A percentile compares a stretch with the other conserved stretches of the same genome.
Evolutionary conservation across 768 basidiomycete species (phyloP).

Genomic region (Lentinula boryana): DNA sequence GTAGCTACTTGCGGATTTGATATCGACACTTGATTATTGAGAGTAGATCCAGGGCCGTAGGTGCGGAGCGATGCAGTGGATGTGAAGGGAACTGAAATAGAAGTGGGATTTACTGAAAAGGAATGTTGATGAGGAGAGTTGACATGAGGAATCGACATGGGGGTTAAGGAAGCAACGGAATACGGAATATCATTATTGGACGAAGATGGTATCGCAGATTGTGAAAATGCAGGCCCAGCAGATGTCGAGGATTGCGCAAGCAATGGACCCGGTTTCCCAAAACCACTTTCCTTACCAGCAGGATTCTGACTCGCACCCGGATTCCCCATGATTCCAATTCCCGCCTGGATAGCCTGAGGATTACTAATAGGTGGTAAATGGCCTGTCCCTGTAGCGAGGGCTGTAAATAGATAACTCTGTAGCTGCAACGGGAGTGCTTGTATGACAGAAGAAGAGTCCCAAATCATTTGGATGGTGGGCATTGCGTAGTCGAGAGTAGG

Average conservation of each 20-base stretch:
- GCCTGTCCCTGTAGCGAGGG: background rate
- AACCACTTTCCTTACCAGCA: background rate
- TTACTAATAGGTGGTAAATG: background rate
- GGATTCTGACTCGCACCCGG: background rate
- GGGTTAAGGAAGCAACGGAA: background rate
- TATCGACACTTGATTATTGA: background rate
- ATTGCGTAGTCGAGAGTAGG: background rate
- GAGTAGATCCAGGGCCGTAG: background rate
- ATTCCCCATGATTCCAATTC: background rate
- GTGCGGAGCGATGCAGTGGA: background rate
- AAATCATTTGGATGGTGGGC: background rate
- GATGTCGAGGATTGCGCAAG: background rate
- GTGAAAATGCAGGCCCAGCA: background rate
- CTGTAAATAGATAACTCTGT: background rate
- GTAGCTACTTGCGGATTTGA: background rate
- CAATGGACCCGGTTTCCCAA: background rate
- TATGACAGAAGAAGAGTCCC: background rate
- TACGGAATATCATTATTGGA: background rate
- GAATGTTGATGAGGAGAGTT: background rate
- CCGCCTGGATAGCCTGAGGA: background rate
- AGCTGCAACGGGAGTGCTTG: background rate
- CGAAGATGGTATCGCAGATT: too few relatives aligned
- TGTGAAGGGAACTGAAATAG: background rate
- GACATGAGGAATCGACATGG: background rate
- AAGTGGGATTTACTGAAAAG: background rate